Evolutionary conservation across 768 basidiomycete genomes (phyloP), one percentile per base, ranked within the genome.

Genomic region (Suillus variegatus): DNA sequence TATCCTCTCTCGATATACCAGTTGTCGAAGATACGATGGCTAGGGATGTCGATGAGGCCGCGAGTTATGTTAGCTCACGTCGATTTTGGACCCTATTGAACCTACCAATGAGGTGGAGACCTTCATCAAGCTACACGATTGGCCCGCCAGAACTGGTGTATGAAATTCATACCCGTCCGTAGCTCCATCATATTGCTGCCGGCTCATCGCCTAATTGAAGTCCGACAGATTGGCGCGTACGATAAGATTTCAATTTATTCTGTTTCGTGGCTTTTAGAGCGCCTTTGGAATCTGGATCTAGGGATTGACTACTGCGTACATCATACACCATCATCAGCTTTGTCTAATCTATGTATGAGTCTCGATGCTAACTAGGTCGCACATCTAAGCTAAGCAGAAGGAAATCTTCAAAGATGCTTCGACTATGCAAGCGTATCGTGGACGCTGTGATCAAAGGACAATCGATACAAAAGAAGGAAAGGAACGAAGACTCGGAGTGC

Each of bases 101-200:
- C 82, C 85, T 9, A 72, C 68, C 20, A 61, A 64, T 0, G 75
- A 82, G 0, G 77, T 85, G 6, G 78, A 85, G 64, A 86, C 86
- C 0, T 88, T 86, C 85, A 87, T 88, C 54, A 74, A 86, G 66
- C 74, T 86, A 63, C 82, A 90, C 69, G 80, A 79, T 52, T 86
- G 88, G 6, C 78, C 82, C 43, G 84, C 79, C 1, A 49, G 80
- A 44, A 86, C 84, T 14, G 77, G 77, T 43, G 80, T 88, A 61
- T 74, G 71, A 28, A 41, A 13, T 28, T 20, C 28, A 43, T 60
- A 43, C 20, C 54, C 20, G 20, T 20, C 36, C 32, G 32, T 32
- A 18, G 28, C 18, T 54, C 18, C 28, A 35, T 28, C 16, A 18
- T n/a, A 10, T 13, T 35, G 32, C 18, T 35, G 54, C 54, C 32